These are phyloP conservation scores for Talaromyces trachyspermus DNA, from an alignment of 495 filamentous ascomycete genomes.

Conservation along the genomic window DNA sequence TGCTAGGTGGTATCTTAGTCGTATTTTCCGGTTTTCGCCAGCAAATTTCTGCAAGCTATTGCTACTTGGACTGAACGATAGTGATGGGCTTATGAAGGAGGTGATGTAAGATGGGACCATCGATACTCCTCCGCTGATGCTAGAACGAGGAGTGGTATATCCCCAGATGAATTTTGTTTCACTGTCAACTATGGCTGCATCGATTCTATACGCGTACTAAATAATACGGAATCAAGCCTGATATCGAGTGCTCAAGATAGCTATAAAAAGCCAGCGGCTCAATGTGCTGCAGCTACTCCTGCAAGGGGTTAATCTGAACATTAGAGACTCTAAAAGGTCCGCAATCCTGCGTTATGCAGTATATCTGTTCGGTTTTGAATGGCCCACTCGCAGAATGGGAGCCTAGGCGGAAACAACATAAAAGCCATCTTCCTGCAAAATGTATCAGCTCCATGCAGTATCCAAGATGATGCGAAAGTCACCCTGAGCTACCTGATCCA, in stretches of 20 bases:
- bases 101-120: not conserved
- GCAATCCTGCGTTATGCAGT: not conserved
- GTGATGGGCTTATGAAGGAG: not conserved
- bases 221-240: not conserved
- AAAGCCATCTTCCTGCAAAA: not conserved
- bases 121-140: not conserved
- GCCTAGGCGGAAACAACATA: not conserved
- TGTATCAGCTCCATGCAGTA: not conserved
- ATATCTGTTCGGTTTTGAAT: not conserved
- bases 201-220: not conserved
- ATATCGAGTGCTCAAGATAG: not conserved
- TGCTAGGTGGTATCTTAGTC: too few species aligned
- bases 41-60: not conserved
- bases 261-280: not conserved
- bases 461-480: not conserved
- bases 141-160: not conserved
- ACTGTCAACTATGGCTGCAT: not conserved
- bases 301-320: not conserved
- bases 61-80: not conserved
- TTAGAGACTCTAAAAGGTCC: not conserved
- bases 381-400: not conserved
- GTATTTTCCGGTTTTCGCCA: too few species aligned
- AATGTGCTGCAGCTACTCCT: not conserved
- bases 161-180: not conserved
- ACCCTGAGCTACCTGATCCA: not conserved